Evolutionary conservation across 2,329 filamentous ascomycete genomes (phyloP), one percentile per base, ranked within the genome.

Genomic region (Aspergillus ochraceus): DNA sequence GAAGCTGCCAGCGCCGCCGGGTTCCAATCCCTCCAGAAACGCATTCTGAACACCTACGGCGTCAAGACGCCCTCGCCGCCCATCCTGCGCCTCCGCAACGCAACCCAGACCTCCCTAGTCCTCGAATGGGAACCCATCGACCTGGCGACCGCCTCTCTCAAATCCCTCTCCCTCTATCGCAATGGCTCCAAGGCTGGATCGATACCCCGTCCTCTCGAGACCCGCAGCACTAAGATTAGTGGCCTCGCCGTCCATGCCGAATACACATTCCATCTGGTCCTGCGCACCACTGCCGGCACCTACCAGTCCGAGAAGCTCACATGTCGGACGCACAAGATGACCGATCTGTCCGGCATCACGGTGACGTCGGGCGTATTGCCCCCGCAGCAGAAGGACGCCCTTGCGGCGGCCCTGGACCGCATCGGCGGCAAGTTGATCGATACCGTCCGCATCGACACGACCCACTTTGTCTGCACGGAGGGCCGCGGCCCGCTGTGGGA

Each of bases 311-410:
- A 97, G 66, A 91, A 90, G 74, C 83, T 99, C 55, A 85, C 85
- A 4, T 92, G 97, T 60, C 88, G 90, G 71, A 99, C 95, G 50
- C 95, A 99, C 81, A 97, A 97, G 82, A 97, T 99, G 93, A 98
- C 94, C 45, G 93, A 99, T 75, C 83, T 99, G 54, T 93, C 90
- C 66, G 95, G 95, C 60, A 93, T 99, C 76, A 98, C 94, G 24
- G 90, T 99, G 68, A 97, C 94, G 2, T 89, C 92, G 0, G 95
- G 95, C 54, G 85, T 97, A 67, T 84, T 99, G 76, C 90, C 93
- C 2, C 82, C 85, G 8, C 81, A 88, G 55, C 81, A 89, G 57
- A 88, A 87, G 72, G 91, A 96, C 66, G 88, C 84, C 62, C 84
- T 99, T 20, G 83, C 84, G 51, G 83, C 83, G 50, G 91, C 93